Percentiles rank a stretch among this genome's conserved stretches.
phyloP scores from a whole-genome alignment of 306 rosid species.

The Cucumis cinereus region DNA sequence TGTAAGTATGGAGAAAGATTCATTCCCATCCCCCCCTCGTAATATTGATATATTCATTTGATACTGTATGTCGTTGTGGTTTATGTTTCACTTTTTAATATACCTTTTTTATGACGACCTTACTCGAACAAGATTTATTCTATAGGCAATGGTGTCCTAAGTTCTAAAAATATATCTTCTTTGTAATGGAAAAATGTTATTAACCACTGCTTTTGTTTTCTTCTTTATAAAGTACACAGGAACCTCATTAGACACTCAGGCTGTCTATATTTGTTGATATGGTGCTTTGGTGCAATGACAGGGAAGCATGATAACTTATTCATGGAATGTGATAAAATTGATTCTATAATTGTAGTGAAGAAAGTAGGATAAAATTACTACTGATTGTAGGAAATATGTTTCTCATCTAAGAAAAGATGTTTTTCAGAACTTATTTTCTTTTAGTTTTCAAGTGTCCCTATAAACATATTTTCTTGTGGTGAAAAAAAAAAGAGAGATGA shows the following conservation, averaged over 20 bases:
- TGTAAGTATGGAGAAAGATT: slow-evolving; percentile 42
- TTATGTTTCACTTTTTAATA: not conserved
- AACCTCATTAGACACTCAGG: not conserved
- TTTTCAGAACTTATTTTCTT: not conserved
- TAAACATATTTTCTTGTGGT: not conserved
- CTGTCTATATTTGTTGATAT: not conserved
- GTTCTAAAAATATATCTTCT: not conserved
- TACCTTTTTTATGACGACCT: not conserved
- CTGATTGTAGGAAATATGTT: not conserved
- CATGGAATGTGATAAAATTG: not conserved
- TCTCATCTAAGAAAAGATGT: not conserved
- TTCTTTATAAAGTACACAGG: not conserved
- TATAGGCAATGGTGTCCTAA: too few species aligned
- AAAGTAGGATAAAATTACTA: too few species aligned
- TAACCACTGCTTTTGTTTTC: not conserved
- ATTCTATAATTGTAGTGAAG: not conserved
- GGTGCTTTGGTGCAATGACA: not conserved
- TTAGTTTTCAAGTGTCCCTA: not conserved
- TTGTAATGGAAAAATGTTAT: not conserved
- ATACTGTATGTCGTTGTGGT: not conserved
- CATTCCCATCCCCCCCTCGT: not conserved
- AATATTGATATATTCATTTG: not conserved
- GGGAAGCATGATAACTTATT: not conserved
- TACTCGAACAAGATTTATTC: too few species aligned
- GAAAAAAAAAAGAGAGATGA: not conserved